A percentile compares a stretch with the other conserved stretches of the same genome.
Evolutionary conservation across 176 grass and related monocot genomes (phyloP).

Genomic region (Triticum turgidum): DNA sequence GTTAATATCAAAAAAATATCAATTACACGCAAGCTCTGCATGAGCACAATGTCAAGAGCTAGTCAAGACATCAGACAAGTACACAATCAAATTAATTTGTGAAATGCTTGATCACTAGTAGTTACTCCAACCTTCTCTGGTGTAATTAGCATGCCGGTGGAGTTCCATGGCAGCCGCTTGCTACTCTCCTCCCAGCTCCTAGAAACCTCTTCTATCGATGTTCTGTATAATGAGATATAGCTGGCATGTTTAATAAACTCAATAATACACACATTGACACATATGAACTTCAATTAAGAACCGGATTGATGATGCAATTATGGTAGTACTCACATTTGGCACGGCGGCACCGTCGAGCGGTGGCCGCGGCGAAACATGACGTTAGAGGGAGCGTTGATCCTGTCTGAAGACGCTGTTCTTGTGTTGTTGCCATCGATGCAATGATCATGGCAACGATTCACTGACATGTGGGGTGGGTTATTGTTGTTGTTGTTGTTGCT

Average conservation of each 20-base stretch:
- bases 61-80: neutral
- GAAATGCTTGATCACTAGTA: neutral
- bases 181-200: conserved; percentile 47
- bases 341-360: neutral
- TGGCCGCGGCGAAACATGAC: conserved; percentile 1
- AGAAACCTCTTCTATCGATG: conserved; percentile 28
- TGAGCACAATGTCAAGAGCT: neutral
- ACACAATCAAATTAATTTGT: neutral
- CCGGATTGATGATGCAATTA: neutral
- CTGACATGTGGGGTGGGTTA: neutral
- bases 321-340: conserved; percentile 34
- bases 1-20: neutral
- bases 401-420: neutral
- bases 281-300: neutral
- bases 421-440: conserved; percentile 5
- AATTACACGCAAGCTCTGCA: neutral
- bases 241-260: neutral
- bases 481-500: conserved; percentile 11
- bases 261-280: neutral
- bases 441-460: conserved; percentile 20
- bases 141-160: neutral
- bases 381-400: neutral
- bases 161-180: conserved; percentile 23
- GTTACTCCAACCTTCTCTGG: conserved; percentile 23
- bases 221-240: conserved; percentile 16